Evolutionary conservation across 495 filamentous ascomycete species (phyloP).

Genomic region (Penicillium simplicissimum): DNA sequence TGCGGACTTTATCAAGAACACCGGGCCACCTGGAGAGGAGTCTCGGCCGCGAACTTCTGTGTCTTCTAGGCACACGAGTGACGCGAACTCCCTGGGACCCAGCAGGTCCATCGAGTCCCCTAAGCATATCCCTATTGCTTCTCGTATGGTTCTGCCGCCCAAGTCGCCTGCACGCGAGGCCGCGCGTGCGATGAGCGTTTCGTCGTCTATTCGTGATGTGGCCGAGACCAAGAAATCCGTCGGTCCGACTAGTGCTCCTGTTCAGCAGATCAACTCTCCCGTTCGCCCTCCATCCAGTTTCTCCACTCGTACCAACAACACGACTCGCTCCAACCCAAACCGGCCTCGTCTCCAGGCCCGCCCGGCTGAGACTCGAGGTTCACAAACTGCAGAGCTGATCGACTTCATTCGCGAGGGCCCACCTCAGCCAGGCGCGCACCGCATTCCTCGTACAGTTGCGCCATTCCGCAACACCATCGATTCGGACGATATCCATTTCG

Average conservation of each 20-base stretch:
- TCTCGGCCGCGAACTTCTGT: conserved; percentile 26
- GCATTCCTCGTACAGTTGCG: conserved; percentile 80
- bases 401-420: conserved; percentile 92
- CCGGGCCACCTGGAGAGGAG: conserved; percentile 33
- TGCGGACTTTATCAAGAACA: conserved; percentile 41
- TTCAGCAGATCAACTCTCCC: conserved; percentile 17
- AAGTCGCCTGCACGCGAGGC: conserved; percentile 57
- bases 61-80: conserved; percentile 26
- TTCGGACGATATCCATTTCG: conserved; percentile 67
- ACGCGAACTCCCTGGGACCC: conserved; percentile 19
- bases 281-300: conserved; percentile 23
- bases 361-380: conserved; percentile 60
- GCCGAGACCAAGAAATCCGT: conserved; percentile 85
- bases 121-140: conserved; percentile 34
- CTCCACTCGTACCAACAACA: conserved; percentile 14
- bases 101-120: conserved; percentile 27
- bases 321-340: conserved; percentile 23
- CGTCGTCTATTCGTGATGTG: conserved; percentile 67
- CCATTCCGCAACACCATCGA: conserved; percentile 85
- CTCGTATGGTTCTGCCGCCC: conserved; percentile 28
- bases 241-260: conserved; percentile 51
- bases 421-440: conserved; percentile 54
- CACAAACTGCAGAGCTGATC: conserved; percentile 80
- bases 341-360: conserved; percentile 65
- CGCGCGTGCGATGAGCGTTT: conserved; percentile 53